phyloP scores from a whole-genome alignment of 768 basidiomycete species.

The Lactarius vividus region DNA sequence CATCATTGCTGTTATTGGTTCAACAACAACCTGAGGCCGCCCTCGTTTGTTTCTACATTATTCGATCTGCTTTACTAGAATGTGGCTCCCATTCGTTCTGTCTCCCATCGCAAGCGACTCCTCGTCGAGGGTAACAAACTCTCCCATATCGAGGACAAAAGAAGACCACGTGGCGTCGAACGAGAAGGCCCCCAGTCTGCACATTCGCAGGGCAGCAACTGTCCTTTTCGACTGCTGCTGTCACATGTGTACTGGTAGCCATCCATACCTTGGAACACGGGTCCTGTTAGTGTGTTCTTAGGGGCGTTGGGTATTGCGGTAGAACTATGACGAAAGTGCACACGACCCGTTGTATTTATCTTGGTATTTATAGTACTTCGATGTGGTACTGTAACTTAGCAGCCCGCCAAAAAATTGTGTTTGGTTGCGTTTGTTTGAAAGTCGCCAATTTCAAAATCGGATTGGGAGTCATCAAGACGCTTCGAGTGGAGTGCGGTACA shows the following conservation, averaged over 20 bases:
- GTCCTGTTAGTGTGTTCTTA: background rate
- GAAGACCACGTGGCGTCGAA: background rate
- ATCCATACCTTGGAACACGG: background rate
- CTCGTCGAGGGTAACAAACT: constrained; percentile 11
- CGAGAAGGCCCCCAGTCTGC: constrained; percentile 11
- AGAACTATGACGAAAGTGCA: background rate
- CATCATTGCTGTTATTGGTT: constrained; percentile 68
- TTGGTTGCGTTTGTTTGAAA: background rate
- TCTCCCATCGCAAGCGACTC: constrained; percentile 34
- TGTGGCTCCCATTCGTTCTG: constrained; percentile 52
- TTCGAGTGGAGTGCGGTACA: too few species aligned
- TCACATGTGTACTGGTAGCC: background rate
- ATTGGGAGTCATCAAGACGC: too few species aligned
- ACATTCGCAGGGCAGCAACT: background rate
- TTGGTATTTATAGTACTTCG: constrained; percentile 1
- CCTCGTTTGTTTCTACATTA: constrained; percentile 50
- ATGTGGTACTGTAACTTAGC: background rate
- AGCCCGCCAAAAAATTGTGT: background rate
- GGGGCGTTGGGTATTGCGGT: background rate
- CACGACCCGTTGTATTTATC: constrained; percentile 8
- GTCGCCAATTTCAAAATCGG: background rate
- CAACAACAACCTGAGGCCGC: constrained; percentile 48
- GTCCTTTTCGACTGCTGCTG: background rate
- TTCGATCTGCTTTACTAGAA: constrained; percentile 75
- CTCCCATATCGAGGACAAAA: background rate